phyloP scores from a whole-genome alignment of 495 filamentous ascomycete species.

The Penicillium antarcticum region DNA sequence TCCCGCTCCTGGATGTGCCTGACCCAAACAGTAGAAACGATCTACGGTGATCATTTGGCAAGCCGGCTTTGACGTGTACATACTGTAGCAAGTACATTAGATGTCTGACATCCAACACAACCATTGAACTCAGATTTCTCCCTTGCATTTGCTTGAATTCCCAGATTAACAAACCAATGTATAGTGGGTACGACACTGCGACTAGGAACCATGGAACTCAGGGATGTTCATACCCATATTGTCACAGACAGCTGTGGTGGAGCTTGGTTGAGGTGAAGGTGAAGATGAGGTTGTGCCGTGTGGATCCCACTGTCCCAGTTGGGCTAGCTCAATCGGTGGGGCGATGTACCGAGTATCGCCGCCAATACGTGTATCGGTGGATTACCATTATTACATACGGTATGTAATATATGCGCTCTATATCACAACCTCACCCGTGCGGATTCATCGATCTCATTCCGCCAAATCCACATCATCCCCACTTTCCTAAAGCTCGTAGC shows the following conservation, averaged over 20 bases:
- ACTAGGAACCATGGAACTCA: not conserved
- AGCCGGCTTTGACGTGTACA: not conserved
- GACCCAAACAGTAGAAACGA: not conserved
- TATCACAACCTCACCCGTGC: too few relatives aligned
- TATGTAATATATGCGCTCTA: not conserved
- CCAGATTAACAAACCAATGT: too few relatives aligned
- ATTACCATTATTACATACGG: not conserved
- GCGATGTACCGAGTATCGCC: not conserved
- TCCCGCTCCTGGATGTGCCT: not conserved
- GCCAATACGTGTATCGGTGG: not conserved
- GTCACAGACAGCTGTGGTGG: not conserved
- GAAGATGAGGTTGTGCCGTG: conserved; percentile 1
- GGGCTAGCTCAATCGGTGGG: not conserved
- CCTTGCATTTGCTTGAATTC: too few relatives aligned
- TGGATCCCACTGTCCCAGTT: not conserved
- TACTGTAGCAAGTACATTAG: too few relatives aligned
- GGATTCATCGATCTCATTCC: not conserved
- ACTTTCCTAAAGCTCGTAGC: not conserved
- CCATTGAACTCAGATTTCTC: too few relatives aligned
- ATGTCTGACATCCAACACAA: too few relatives aligned
- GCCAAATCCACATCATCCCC: not conserved
- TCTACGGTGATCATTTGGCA: not conserved
- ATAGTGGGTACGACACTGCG: not conserved
- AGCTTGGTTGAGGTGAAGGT: not conserved
- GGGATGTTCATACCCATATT: too few relatives aligned